Percentiles rank a stretch among this genome's conserved stretches.
Evolutionary conservation across 805 yeast genomes (phyloP).

Genomic region (Candida coquimbonensis): DNA sequence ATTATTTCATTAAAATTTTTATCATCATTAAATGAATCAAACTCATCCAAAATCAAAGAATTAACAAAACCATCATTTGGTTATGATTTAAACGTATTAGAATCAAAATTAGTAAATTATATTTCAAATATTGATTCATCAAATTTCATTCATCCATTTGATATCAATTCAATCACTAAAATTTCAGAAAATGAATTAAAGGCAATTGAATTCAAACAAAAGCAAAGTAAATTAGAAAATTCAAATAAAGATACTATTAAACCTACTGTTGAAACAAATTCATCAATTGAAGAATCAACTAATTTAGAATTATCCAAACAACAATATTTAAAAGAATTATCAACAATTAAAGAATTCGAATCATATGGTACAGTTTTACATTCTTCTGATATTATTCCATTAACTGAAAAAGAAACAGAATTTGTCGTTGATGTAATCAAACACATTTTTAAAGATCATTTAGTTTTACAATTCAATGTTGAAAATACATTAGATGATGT

Average conservation of each 20-base stretch:
- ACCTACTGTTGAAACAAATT: not conserved
- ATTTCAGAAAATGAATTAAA: conserved; percentile 61
- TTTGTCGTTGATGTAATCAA: conserved; percentile 80
- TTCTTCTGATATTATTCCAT: conserved; percentile 54
- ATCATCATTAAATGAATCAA: conserved; percentile 27
- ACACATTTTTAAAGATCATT: conserved; percentile 69
- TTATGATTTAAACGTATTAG: conserved; percentile 73
- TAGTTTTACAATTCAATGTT: conserved; percentile 76
- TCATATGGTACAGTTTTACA: conserved; percentile 70
- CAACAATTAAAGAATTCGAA: conserved; percentile 65
- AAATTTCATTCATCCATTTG: conserved; percentile 52
- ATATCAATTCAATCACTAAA: conserved; percentile 59
- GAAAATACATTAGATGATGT: conserved; percentile 79
- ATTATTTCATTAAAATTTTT: conserved; percentile 73
- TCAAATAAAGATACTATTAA: conserved; percentile 1
- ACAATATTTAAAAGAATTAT: conserved; percentile 62
- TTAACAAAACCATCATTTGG: conserved; percentile 62
- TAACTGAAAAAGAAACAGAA: conserved; percentile 91
- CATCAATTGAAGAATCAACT: conserved; percentile 15
- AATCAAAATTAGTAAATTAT: conserved; percentile 67
- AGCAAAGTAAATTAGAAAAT: conserved; percentile 32
- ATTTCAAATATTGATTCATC: conserved; percentile 37
- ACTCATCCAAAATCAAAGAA: conserved; percentile 32
- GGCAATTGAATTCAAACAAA: conserved; percentile 53
- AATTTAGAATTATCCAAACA: conserved; percentile 41